Conservation (phyloP, 495 filamentous ascomycete species). For the Neurospora africana region DNA sequence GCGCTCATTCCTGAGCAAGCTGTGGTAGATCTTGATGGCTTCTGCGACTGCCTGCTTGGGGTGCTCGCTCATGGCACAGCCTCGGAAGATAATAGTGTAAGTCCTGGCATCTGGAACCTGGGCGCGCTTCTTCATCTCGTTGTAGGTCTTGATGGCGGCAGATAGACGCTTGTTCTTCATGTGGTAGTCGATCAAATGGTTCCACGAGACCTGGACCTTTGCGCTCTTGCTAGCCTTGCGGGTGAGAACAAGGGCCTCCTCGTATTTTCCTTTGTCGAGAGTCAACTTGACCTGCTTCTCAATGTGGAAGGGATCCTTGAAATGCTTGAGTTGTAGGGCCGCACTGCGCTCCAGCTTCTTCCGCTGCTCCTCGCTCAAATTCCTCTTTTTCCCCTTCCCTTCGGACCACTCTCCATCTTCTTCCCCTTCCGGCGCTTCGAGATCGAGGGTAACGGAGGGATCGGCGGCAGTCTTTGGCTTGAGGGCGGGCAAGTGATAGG, state of each 20-base stretch:
- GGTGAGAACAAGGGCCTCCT: constrained; percentile 56
- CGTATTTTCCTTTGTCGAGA: constrained; percentile 42
- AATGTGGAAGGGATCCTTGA: constrained; percentile 57
- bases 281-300: constrained; percentile 47
- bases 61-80: constrained; percentile 47
- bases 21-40: constrained; percentile 61
- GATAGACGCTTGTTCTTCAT: constrained; percentile 48
- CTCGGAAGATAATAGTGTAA: constrained; percentile 73
- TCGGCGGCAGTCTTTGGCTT: neutral
- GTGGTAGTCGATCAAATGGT: constrained; percentile 65
- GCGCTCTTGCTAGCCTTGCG: constrained; percentile 50
- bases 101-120: constrained; percentile 64
- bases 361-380: neutral
- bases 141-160: constrained; percentile 64
- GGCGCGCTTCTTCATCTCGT: constrained; percentile 95
- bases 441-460: neutral
- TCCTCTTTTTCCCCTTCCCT: neutral
- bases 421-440: neutral
- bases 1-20: constrained; percentile 48
- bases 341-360: constrained; percentile 21
- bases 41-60: constrained; percentile 43
- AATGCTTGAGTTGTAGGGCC: constrained; percentile 49
- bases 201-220: constrained; percentile 69
- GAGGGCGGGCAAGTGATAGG: neutral
- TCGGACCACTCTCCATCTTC: neutral